phyloP scores from a whole-genome alignment of 2,329 filamentous ascomycete species.

The Ophiostoma triangulosporum region DNA sequence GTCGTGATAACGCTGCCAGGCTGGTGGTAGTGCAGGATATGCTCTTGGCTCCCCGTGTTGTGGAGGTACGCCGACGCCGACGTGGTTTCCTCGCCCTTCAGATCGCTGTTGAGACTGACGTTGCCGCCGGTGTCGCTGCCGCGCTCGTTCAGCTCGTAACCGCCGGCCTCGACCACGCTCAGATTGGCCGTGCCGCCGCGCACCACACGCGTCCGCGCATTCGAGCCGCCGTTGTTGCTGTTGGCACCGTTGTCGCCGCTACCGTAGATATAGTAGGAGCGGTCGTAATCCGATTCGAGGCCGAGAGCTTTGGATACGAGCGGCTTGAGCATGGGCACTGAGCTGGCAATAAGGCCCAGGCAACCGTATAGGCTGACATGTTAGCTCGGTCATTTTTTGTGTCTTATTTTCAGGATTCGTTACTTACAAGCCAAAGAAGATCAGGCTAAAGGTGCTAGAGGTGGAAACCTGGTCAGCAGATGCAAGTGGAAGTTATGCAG shows the following conservation, averaged over 20 bases:
- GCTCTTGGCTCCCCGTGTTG: background rate
- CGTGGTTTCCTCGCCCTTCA: slow-evolving; percentile 1
- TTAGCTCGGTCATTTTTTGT: no score
- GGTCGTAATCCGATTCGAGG: slow-evolving; percentile 12
- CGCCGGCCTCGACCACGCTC: background rate
- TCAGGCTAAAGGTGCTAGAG: slow-evolving; percentile 1
- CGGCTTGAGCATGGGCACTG: slow-evolving; percentile 26
- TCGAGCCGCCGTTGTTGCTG: no score
- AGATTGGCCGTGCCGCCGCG: background rate
- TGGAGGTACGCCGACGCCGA: background rate
- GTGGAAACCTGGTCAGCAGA: background rate
- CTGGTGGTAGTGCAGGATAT: background rate
- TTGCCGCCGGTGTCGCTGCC: slow-evolving; percentile 2
- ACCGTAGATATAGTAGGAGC: slow-evolving; percentile 7
- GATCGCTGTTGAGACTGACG: background rate
- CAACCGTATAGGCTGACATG: slow-evolving; percentile 29
- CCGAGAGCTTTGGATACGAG: slow-evolving; percentile 21
- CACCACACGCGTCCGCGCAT: background rate
- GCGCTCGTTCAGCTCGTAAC: slow-evolving; percentile 7
- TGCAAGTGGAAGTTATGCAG: background rate
- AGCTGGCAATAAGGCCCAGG: slow-evolving; percentile 27
- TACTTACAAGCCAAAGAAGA: slow-evolving; percentile 20
- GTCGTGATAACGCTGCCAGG: background rate
- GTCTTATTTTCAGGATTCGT: slow-evolving; percentile 13
- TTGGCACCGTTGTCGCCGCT: background rate